phyloP scores from a whole-genome alignment of 768 basidiomycete genomes.

The Filobasidium floriforme region DNA sequence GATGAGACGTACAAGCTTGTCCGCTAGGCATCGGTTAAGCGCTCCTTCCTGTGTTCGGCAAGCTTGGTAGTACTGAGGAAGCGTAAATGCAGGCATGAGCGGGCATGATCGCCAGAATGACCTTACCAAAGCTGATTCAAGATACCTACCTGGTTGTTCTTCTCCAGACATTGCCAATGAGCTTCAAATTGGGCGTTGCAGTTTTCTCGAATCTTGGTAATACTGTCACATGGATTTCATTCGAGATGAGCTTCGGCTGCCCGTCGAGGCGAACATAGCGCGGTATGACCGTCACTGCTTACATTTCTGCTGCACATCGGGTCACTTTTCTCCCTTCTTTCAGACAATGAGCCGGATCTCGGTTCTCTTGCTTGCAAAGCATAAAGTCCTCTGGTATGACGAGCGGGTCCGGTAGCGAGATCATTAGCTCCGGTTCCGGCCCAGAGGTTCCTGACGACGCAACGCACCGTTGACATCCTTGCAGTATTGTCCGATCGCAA shows the following conservation, averaged over 20 bases:
- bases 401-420: constrained; percentile 2
- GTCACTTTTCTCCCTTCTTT: constrained; percentile 94
- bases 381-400: constrained; percentile 70
- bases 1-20: constrained; percentile 69
- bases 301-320: constrained; percentile 90
- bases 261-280: background rate
- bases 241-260: background rate
- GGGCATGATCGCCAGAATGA: background rate
- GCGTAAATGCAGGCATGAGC: background rate
- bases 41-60: constrained; percentile 83
- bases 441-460: background rate
- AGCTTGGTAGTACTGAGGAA: constrained; percentile 68
- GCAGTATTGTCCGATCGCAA: constrained; percentile 94
- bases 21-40: constrained; percentile 90
- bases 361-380: constrained; percentile 90
- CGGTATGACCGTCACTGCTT: constrained; percentile 36
- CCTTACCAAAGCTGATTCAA: too few species aligned
- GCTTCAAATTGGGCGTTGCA: constrained; percentile 77
- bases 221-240: constrained; percentile 50
- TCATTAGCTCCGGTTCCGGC: background rate
- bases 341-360: constrained; percentile 84
- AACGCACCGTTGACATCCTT: constrained; percentile 87
- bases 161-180: constrained; percentile 91
- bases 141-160: constrained; percentile 82
- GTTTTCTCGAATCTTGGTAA: constrained; percentile 85